Evolutionary conservation across 1,139 yeast species (phyloP), one percentile per base, ranked within the genome.

Genomic region (Yamadazyma diddensiae): DNA sequence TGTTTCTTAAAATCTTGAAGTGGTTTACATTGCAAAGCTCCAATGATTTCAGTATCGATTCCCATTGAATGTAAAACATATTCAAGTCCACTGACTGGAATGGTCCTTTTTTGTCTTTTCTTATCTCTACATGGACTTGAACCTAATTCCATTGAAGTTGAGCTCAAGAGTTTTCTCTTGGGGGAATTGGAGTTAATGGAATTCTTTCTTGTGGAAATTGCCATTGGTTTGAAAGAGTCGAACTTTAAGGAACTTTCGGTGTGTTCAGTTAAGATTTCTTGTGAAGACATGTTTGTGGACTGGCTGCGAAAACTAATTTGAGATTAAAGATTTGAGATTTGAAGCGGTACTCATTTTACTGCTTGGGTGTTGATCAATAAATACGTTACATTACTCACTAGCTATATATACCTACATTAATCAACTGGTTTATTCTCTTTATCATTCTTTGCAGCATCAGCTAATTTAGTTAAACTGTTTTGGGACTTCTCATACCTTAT

Each of bases 401-500:
- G n/a, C n/a, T n/a, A n/a, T n/a, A n/a, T n/a, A n/a, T n/a, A n/a
- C n/a, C n/a, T n/a, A n/a, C n/a, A n/a, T n/a, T n/a, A n/a, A n/a
- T n/a, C n/a, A n/a, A n/a, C n/a, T n/a, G n/a, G n/a, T n/a, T n/a
- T n/a, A n/a, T n/a, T n/a, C n/a, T n/a, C n/a, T 12, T 21, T 21
- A 5, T 21, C 22, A 8, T 15, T 21, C 13, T 26, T 28, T 19
- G 32, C 31, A 10, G 41, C 39, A 24, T 37, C 28, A 8, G 35
- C 45, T 16, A 43, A 35, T 26, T 41, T 42, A n/a, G 43, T 28
- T 14, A 45, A 40, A 24, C 34, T 43, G 37, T 42, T 45, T 26
- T 45, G 49, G 26, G 47, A 42, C 23, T 43, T 49, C 21, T 47
- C 43, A 27, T 55, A 53, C 39, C 50, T 54, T 14, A 55, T 45